Evolutionary conservation across 768 basidiomycete species (phyloP).

Genomic region (Cyclocybe cylindracea): DNA sequence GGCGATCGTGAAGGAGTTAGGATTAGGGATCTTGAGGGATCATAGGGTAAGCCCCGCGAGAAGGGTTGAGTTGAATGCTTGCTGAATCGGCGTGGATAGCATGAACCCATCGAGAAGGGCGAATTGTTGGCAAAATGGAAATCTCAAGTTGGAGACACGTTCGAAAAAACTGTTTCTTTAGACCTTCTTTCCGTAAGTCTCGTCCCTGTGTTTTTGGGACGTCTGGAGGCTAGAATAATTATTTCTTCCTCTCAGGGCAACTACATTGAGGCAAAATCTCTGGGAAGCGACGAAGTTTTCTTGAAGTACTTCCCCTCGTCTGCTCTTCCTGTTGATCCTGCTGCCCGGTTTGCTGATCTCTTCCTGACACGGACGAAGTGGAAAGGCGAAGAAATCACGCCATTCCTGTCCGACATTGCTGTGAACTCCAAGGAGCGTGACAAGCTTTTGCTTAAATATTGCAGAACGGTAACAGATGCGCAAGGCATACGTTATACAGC

Average conservation of each 20-base stretch:
- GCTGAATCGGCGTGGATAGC: slow-evolving; percentile 34
- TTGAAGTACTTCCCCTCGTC: slow-evolving; percentile 79
- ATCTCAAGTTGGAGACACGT: slow-evolving; percentile 74
- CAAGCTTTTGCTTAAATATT: slow-evolving; percentile 84
- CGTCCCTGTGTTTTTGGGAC: neutral
- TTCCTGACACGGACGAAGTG: slow-evolving; percentile 81
- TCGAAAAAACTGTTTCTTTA: slow-evolving; percentile 61
- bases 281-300: slow-evolving; percentile 31
- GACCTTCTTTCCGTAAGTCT: slow-evolving; percentile 64
- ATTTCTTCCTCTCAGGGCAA: slow-evolving; percentile 58
- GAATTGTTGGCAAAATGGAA: slow-evolving; percentile 72
- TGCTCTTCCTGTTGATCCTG: slow-evolving; percentile 72
- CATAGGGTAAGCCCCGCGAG: slow-evolving; percentile 44
- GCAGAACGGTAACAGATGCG: slow-evolving; percentile 70
- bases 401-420: slow-evolving; percentile 81
- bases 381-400: slow-evolving; percentile 77
- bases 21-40: slow-evolving; percentile 68
- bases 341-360: slow-evolving; percentile 82
- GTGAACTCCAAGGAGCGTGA: slow-evolving; percentile 88
- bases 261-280: slow-evolving; percentile 52
- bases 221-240: neutral
- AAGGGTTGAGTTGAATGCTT: neutral
- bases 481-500: slow-evolving; percentile 77
- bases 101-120: slow-evolving; percentile 55
- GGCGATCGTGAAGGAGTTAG: slow-evolving; percentile 71